Evolutionary conservation across 106 monocot genomes (phyloP).

Genomic region (Platanthera guangdongensis): DNA sequence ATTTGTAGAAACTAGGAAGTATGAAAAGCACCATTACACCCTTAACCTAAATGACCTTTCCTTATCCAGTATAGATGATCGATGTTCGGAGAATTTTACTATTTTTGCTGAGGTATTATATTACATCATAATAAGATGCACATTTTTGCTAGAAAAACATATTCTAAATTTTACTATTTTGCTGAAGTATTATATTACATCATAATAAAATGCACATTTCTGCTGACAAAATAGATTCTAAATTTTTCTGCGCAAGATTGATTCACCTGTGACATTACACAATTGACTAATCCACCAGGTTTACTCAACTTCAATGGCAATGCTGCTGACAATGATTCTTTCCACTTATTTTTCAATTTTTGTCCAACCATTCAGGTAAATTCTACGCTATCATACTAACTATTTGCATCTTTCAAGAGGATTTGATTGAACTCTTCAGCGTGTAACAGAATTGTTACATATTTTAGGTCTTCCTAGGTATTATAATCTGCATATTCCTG

Average conservation of each 20-base stretch:
- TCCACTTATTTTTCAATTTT: conserved; percentile 59
- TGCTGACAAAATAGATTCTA: not conserved
- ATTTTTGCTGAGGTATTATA: not conserved
- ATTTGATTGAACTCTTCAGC: not conserved
- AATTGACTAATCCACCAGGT: conserved; percentile 30
- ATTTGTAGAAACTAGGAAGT: no score
- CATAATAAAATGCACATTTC: not conserved
- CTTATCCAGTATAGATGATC: not conserved
- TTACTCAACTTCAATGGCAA: conserved; percentile 87
- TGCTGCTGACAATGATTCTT: conserved; percentile 74
- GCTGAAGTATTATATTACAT: not conserved
- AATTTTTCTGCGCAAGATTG: not conserved
- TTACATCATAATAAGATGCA: no score
- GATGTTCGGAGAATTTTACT: not conserved
- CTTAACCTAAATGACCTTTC: no score
- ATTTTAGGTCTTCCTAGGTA: conserved; percentile 84
- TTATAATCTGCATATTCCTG: conserved; percentile 69
- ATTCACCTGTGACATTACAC: not conserved
- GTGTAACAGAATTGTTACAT: not conserved
- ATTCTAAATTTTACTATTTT: no score
- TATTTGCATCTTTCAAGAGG: not conserved
- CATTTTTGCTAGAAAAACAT: no score
- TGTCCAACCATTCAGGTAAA: conserved; percentile 75
- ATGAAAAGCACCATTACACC: no score
- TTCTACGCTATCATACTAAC: not conserved